These are phyloP conservation scores for Cytospora mali DNA, from an alignment of 2,329 filamentous ascomycete species.

Conservation along the genomic window DNA sequence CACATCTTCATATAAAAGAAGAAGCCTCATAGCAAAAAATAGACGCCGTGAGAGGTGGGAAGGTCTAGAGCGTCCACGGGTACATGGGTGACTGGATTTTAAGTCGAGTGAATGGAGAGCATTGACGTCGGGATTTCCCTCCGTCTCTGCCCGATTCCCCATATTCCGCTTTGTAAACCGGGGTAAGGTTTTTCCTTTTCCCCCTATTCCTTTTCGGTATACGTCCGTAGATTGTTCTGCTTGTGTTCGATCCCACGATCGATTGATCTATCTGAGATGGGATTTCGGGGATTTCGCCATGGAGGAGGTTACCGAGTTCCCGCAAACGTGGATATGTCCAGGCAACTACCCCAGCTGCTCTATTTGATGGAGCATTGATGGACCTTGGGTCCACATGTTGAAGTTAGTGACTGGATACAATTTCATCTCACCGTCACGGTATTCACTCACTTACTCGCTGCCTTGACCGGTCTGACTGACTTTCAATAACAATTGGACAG, in stretches of 20 bases:
- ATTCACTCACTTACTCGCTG: too few relatives aligned
- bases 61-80: background rate
- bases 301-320: too few relatives aligned
- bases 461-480: too few relatives aligned
- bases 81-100: background rate
- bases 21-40: background rate
- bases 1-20: background rate
- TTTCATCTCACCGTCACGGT: too few relatives aligned
- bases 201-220: background rate
- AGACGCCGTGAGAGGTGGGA: background rate
- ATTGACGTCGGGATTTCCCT: constrained; percentile 19
- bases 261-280: background rate
- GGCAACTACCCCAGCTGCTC: too few relatives aligned
- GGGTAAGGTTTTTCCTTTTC: background rate
- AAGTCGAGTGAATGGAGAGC: constrained; percentile 2
- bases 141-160: constrained; percentile 22
- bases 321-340: too few relatives aligned
- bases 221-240: background rate
- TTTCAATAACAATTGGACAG: too few relatives aligned
- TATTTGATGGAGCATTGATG: too few relatives aligned
- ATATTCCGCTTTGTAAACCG: background rate
- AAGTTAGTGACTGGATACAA: too few relatives aligned
- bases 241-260: background rate
- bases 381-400: too few relatives aligned
- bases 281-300: too few relatives aligned